Percentiles rank a stretch among this genome's conserved stretches.
phyloP scores from a whole-genome alignment of 352 stramenopile species.

The Plasmopara halstedii region DNA sequence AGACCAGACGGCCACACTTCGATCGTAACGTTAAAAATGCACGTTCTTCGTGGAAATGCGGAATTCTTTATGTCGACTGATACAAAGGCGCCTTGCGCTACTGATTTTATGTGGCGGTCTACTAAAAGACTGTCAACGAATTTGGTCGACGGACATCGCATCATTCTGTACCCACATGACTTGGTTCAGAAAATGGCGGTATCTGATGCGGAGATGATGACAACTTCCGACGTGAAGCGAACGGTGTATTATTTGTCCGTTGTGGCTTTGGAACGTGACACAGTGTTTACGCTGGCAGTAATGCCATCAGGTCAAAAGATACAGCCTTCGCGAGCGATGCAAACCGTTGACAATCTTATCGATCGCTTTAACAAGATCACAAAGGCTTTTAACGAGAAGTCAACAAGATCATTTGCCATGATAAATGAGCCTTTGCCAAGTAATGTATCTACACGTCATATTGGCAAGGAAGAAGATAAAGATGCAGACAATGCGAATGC shows the following conservation, averaged over 20 bases:
- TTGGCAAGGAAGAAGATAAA: too few relatives aligned
- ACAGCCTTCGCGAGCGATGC: slow-evolving; percentile 43
- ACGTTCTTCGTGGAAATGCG: slow-evolving; percentile 34
- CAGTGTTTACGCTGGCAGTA: slow-evolving; percentile 37
- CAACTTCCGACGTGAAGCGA: not conserved
- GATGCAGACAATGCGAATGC: not conserved
- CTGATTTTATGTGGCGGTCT: slow-evolving; percentile 67
- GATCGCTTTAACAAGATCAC: slow-evolving; percentile 55
- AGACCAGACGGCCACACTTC: slow-evolving; percentile 18
- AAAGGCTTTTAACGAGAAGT: slow-evolving; percentile 25
- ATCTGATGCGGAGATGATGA: slow-evolving; percentile 2
- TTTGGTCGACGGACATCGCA: slow-evolving; percentile 27
- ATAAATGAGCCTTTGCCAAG: not conserved
- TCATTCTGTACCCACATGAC: slow-evolving; percentile 55
- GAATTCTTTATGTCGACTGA: slow-evolving; percentile 64
- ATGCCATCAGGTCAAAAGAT: slow-evolving; percentile 65
- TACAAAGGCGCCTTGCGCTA: slow-evolving; percentile 53
- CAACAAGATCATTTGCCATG: not conserved
- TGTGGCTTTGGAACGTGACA: slow-evolving; percentile 29
- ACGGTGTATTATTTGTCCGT: slow-evolving; percentile 55
- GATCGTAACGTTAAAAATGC: slow-evolving; percentile 59
- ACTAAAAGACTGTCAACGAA: slow-evolving; percentile 10
- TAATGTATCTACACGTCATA: too few relatives aligned
- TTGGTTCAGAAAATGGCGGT: slow-evolving; percentile 9
- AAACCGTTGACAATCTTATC: slow-evolving; percentile 61